Conservation (phyloP, 805 yeast species). For the Candida jianshihensis region DNA sequence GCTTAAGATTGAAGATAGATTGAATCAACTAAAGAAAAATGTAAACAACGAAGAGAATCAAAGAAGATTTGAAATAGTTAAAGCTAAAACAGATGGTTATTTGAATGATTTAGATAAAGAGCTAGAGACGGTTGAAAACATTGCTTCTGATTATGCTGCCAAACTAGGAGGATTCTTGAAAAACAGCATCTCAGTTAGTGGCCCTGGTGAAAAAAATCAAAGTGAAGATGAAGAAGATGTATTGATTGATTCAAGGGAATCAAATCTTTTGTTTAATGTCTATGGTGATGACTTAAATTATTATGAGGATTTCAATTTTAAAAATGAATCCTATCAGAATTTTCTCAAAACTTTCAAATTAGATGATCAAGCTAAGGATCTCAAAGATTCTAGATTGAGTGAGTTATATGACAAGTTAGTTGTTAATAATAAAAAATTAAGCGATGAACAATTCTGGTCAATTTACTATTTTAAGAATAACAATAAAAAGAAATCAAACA, state of each 20-base stretch:
- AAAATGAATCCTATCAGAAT: not conserved
- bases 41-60: conserved; percentile 11
- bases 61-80: conserved; percentile 5
- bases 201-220: conserved; percentile 3
- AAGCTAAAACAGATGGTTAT: conserved; percentile 46
- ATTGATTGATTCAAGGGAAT: conserved; percentile 24
- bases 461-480: conserved; percentile 60
- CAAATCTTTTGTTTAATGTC: conserved; percentile 38
- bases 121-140: conserved; percentile 65
- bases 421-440: conserved; percentile 35
- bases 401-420: not conserved
- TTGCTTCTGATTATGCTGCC: conserved; percentile 53
- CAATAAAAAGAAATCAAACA: not conserved
- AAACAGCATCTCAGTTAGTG: conserved; percentile 28
- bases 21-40: conserved; percentile 6
- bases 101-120: conserved; percentile 69
- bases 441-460: conserved; percentile 63
- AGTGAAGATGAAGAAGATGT: conserved; percentile 14
- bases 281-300: conserved; percentile 25
- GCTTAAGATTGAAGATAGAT: conserved; percentile 9
- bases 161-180: conserved; percentile 53
- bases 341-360: not conserved
- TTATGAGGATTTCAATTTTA: not conserved
- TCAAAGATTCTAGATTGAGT: no score
- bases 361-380: not conserved